Conservation (phyloP, 495 filamentous ascomycete species). For the Penicillium robsamsonii region DNA sequence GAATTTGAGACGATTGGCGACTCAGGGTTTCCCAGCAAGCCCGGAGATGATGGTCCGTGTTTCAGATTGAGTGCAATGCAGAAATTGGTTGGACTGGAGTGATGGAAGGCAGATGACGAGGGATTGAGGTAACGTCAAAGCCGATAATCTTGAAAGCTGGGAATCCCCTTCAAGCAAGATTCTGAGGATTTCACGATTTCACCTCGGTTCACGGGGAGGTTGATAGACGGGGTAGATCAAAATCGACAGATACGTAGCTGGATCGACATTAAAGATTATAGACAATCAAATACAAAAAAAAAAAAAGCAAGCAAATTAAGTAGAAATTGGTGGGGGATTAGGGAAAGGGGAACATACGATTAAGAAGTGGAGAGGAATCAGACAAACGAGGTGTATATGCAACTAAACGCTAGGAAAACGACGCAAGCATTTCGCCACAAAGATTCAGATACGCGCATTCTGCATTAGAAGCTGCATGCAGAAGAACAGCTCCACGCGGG, state of each 20-base stretch:
- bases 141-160: constrained; percentile 2
- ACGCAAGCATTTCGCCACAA: constrained; percentile 3
- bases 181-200: constrained; percentile 3
- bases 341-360: constrained; percentile 6
- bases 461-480: constrained; percentile 10
- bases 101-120: constrained; percentile 7
- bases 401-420: constrained; percentile 11
- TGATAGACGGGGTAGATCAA: constrained; percentile 1
- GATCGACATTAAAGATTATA: constrained; percentile 16
- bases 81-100: constrained; percentile 25
- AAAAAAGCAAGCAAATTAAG: not conserved
- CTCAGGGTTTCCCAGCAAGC: constrained; percentile 14
- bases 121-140: constrained; percentile 14
- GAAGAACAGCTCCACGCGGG: not conserved
- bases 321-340: not conserved
- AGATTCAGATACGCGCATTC: not conserved
- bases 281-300: constrained; percentile 11
- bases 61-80: constrained; percentile 28
- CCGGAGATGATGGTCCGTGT: constrained; percentile 28
- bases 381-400: constrained; percentile 6
- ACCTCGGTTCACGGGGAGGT: not conserved
- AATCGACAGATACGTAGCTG: not conserved
- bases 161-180: constrained; percentile 2
- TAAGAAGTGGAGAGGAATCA: constrained; percentile 6
- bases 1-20: constrained; percentile 29